A percentile compares a stretch with the other conserved stretches of the same genome.
phyloP scores from a whole-genome alignment of 345 rosid species.

The Rhodamnia argentea region DNA sequence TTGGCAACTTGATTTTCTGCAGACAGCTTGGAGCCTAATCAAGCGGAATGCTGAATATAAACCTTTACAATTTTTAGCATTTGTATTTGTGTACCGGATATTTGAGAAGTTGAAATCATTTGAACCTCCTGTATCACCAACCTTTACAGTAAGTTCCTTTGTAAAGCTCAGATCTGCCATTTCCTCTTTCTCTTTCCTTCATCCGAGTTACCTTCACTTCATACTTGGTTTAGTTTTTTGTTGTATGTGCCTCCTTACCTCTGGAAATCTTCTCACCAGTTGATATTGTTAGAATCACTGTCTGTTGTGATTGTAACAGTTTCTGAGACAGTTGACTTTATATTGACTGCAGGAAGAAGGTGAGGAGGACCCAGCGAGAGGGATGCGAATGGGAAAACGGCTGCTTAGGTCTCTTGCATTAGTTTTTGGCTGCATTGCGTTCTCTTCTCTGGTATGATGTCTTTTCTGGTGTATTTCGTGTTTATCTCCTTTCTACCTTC shows the following conservation, averaged over 20 bases:
- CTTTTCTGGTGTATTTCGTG: neutral
- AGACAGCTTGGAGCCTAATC: conserved; percentile 82
- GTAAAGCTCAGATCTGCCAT: neutral
- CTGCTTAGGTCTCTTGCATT: conserved; percentile 79
- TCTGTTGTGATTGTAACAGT: neutral
- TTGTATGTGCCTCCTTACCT: neutral
- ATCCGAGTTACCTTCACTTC: neutral
- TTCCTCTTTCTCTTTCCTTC: neutral
- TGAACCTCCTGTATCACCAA: conserved; percentile 70
- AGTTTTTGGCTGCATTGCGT: conserved; percentile 74
- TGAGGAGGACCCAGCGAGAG: conserved; percentile 70
- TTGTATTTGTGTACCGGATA: conserved; percentile 78
- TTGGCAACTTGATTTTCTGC: conserved; percentile 12
- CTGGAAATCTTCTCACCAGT: neutral
- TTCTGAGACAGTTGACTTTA: conserved; percentile 7
- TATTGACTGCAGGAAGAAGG: conserved; percentile 77
- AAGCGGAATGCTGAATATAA: conserved; percentile 73
- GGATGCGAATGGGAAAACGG: conserved; percentile 73
- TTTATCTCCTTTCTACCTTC: neutral
- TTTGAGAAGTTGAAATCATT: conserved; percentile 84
- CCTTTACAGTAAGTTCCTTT: conserved; percentile 45
- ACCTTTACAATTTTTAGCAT: conserved; percentile 89
- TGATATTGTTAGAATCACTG: neutral
- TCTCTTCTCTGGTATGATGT: conserved; percentile 74
- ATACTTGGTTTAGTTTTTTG: neutral